Evolutionary conservation across 352 stramenopile species (phyloP).

Genomic region (Pythium aristosporum): DNA sequence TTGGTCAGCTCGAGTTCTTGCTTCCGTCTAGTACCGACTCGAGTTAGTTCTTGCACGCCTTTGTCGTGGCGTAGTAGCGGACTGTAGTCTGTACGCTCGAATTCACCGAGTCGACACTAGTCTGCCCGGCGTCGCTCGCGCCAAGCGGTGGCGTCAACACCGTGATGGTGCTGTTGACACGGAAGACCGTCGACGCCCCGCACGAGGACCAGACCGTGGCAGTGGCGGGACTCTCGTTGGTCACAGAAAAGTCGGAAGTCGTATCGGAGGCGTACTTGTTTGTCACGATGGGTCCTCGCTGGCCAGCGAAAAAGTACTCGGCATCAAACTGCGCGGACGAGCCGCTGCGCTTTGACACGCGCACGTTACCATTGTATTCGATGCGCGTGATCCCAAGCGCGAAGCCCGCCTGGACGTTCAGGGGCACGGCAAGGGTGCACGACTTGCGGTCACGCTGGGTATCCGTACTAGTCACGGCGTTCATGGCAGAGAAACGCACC

Average conservation of each 20-base stretch:
- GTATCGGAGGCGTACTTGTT: slow-evolving; percentile 16
- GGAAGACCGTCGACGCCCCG: slow-evolving; percentile 50
- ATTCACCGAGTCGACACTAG: slow-evolving; percentile 51
- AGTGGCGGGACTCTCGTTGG: slow-evolving; percentile 39
- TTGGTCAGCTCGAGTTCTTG: too few species aligned
- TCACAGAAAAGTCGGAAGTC: slow-evolving; percentile 42
- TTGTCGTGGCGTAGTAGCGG: slow-evolving; percentile 45
- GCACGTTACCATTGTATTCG: slow-evolving; percentile 48
- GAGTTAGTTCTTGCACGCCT: slow-evolving; percentile 15
- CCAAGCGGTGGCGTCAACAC: slow-evolving; percentile 28
- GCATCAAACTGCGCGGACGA: slow-evolving; percentile 44
- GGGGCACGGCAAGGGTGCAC: slow-evolving; percentile 42
- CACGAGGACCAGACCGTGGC: slow-evolving; percentile 51
- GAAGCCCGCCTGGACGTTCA: slow-evolving; percentile 34
- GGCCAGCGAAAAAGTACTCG: slow-evolving; percentile 55
- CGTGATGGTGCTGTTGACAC: slow-evolving; percentile 48
- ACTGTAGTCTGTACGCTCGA: slow-evolving; percentile 45
- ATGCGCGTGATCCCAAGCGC: slow-evolving; percentile 36
- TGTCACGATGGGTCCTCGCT: slow-evolving; percentile 31
- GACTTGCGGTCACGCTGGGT: slow-evolving; percentile 37
- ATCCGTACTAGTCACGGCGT: slow-evolving; percentile 26
- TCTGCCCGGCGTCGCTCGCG: slow-evolving; percentile 39
- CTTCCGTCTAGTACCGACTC: too few species aligned
- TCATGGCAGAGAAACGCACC: slow-evolving; percentile 34
- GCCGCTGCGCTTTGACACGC: slow-evolving; percentile 33